Evolutionary conservation across 441 rosid species (phyloP).

Genomic region (Macaranga tanarius): DNA sequence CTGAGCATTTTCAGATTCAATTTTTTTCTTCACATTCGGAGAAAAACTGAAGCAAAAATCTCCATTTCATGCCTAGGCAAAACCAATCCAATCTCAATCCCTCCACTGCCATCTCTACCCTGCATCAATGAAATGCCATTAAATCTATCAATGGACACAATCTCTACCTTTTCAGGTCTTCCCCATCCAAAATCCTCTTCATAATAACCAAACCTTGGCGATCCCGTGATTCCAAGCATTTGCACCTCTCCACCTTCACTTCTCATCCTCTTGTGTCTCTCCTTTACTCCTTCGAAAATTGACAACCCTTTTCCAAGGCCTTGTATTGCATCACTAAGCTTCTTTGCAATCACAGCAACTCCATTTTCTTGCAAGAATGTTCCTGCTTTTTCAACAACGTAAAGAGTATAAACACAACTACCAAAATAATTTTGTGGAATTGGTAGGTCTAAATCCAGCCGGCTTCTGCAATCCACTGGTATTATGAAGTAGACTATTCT

Average conservation of each 20-base stretch:
- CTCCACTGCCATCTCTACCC: conserved; percentile 15
- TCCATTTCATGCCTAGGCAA: conserved; percentile 11
- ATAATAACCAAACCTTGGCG: too few species aligned
- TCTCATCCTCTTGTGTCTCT: background rate
- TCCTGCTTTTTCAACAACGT: background rate
- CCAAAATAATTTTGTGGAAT: conserved; percentile 39
- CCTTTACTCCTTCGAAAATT: conserved; percentile 6
- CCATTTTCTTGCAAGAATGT: conserved; percentile 23
- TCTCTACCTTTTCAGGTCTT: conserved; percentile 9
- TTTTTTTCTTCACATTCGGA: too few species aligned
- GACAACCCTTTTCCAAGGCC: conserved; percentile 10
- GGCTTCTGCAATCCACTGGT: conserved; percentile 33
- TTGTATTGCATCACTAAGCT: conserved; percentile 27
- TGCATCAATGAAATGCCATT: background rate
- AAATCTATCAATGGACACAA: background rate
- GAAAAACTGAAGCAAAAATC: background rate
- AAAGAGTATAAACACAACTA: conserved; percentile 20
- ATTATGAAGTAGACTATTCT: background rate
- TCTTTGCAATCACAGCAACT: too few species aligned
- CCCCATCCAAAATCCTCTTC: too few species aligned
- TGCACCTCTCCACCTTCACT: background rate
- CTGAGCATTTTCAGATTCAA: too few species aligned
- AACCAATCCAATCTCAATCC: conserved; percentile 13
- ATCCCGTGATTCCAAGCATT: too few species aligned
- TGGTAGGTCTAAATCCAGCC: conserved; percentile 30